phyloP scores from a whole-genome alignment of 495 filamentous ascomycete species.

The Thermothielavioides terrestris region DNA sequence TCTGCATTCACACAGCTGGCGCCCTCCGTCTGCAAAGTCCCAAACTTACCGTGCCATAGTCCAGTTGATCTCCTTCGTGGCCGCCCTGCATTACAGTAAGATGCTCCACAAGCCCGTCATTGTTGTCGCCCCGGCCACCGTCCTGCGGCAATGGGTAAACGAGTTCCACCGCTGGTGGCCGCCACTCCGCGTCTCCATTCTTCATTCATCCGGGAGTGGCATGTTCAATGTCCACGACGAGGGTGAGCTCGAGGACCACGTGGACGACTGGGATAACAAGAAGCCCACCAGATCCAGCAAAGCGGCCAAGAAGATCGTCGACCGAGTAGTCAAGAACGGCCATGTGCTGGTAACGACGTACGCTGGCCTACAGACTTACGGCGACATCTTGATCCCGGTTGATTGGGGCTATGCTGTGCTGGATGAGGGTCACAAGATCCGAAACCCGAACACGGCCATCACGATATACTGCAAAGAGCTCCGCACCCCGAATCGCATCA shows the following conservation, averaged over 20 bases:
- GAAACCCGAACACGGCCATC: constrained; percentile 86
- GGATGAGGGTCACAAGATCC: constrained; percentile 96
- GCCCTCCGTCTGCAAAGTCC: background rate
- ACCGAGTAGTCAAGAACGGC: constrained; percentile 74
- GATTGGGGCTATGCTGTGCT: constrained; percentile 92
- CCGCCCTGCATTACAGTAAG: constrained; percentile 81
- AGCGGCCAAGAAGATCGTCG: constrained; percentile 66
- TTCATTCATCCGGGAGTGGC: constrained; percentile 90
- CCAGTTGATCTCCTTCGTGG: constrained; percentile 85
- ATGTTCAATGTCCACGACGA: constrained; percentile 78
- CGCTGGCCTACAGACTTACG: constrained; percentile 81
- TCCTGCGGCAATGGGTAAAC: constrained; percentile 95
- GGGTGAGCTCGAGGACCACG: constrained; percentile 60
- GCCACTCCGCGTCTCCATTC: constrained; percentile 81
- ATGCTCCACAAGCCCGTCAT: constrained; percentile 75
- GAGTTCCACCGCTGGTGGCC: constrained; percentile 99
- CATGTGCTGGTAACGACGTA: constrained; percentile 95
- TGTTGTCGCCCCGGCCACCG: constrained; percentile 85
- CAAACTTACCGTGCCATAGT: constrained; percentile 30
- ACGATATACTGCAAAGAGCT: constrained; percentile 91
- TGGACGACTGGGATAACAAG: constrained; percentile 36
- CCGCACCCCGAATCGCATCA: constrained; percentile 76
- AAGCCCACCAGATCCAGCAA: constrained; percentile 40
- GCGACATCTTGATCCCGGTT: constrained; percentile 62
- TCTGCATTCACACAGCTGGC: background rate